Percentiles rank a stretch among this genome's conserved stretches.
Conservation (phyloP, 345 rosid species). For the Euphorbia tirucalli region DNA sequence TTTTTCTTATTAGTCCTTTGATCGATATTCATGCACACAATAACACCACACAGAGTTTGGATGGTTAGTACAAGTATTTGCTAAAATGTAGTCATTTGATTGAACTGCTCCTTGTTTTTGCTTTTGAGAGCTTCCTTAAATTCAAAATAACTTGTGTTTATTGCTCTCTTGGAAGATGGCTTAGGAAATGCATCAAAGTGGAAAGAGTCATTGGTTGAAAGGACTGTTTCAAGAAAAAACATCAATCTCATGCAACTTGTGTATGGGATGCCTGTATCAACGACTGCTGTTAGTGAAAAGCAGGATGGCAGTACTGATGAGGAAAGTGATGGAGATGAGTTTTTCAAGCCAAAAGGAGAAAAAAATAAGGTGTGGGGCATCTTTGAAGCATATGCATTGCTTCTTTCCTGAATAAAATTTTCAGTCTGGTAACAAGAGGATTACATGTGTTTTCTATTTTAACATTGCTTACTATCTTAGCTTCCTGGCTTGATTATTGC, state of each 20-base stretch:
- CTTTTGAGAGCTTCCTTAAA: slow-evolving; percentile 3
- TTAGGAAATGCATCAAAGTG: slow-evolving; percentile 79
- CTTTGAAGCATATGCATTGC: background rate
- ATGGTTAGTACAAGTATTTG: background rate
- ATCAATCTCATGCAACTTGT: slow-evolving; percentile 76
- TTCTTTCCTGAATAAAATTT: background rate
- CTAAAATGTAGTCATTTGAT: background rate
- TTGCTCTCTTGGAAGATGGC: slow-evolving; percentile 38
- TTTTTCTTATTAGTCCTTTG: background rate
- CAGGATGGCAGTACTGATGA: slow-evolving; percentile 50
- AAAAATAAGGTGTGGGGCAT: slow-evolving; percentile 52
- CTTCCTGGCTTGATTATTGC: slow-evolving; percentile 28
- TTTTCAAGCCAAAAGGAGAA: slow-evolving; percentile 84
- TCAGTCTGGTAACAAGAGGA: background rate
- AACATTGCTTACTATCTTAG: slow-evolving; percentile 5
- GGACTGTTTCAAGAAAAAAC: slow-evolving; percentile 46
- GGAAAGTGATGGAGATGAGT: slow-evolving; percentile 65
- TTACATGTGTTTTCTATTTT: background rate
- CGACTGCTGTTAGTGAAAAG: slow-evolving; percentile 33
- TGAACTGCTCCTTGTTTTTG: background rate
- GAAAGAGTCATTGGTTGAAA: slow-evolving; percentile 71
- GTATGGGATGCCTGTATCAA: slow-evolving; percentile 57
- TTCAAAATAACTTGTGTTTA: slow-evolving; percentile 17
- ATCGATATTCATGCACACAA: background rate
- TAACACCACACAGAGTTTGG: background rate